Base-by-base conservation (phyloP, 2,329 filamentous ascomycete species). In the Rosellinia necatrix region DNA sequence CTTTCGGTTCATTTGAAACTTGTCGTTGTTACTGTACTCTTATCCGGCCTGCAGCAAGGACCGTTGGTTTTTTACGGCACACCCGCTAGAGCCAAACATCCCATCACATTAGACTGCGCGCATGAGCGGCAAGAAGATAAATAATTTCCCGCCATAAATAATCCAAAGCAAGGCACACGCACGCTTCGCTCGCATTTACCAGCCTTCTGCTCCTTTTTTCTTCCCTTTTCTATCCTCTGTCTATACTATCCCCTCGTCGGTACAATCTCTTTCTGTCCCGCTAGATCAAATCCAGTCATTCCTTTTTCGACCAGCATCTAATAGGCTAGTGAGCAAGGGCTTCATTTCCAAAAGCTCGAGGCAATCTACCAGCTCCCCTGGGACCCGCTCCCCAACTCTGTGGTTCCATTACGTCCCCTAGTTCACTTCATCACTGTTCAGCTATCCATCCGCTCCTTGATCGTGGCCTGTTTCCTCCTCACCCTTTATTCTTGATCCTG, bases 281-380 rank as follows among this genome's bases (percentile, higher is more conserved):
- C 61, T 65, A 61, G 58, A 62, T 66, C 62, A 65, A 66, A 55
- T 42, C 34, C 62, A 63, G 64, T 70, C 69, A 69, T 64, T 70
- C 66, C 65, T 62, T 70, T 66, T 67, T 59, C 64, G 56, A 63
- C 63, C 56, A 63, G 62, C 64, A 65, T 68, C 64, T 66, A 63
- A 64, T 67, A 68, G 66, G 66, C 68, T 71, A 71, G 69, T 62
- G 69, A 64, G 66, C 64, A 67, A 63, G 62, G 60, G 61, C 66
- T 67, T 66, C 57, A 70, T 68, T 71, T 71, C 68, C 65, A 71
- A 68, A 70, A 70, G 65, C 66, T 68, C 64, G 64, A 64, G 40
- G 59, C 61, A 65, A 64, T 65, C 61, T 65, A 56, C 66, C 62
- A 65, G 63, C 63, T 65, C 66, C 68, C 66, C 49, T 59, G 55